Evolutionary conservation across 1,139 yeast genomes (phyloP).

Genomic region (Zygosaccharomyces sapae): DNA sequence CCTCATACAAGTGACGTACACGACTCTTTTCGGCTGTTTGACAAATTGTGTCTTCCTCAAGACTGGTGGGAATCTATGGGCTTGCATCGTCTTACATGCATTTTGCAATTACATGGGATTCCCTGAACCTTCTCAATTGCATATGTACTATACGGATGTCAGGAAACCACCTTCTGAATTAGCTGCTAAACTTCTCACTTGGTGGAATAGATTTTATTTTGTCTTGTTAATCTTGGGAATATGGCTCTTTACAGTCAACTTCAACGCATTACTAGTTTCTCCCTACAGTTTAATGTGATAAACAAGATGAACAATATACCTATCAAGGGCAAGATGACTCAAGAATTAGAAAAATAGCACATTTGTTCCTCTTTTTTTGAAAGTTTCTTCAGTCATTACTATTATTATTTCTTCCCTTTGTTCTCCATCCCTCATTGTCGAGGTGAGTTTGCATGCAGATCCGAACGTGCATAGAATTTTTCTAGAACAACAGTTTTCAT

Average conservation of each 20-base stretch:
- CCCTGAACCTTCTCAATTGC: slow-evolving; percentile 43
- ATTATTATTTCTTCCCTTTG: background rate
- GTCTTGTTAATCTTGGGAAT: slow-evolving; percentile 21
- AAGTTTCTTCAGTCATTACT: background rate
- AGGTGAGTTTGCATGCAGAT: background rate
- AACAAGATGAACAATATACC: background rate
- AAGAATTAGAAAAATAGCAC: no score
- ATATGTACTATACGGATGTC: slow-evolving; percentile 17
- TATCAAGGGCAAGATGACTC: no score
- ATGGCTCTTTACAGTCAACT: slow-evolving; percentile 19
- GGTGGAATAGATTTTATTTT: slow-evolving; percentile 28
- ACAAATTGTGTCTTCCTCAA: slow-evolving; percentile 58
- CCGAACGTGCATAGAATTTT: background rate
- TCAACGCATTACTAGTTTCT: slow-evolving; percentile 6
- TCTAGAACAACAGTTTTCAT: background rate
- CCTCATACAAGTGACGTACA: slow-evolving; percentile 61
- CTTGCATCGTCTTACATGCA: slow-evolving; percentile 60
- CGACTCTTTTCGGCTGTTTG: slow-evolving; percentile 74
- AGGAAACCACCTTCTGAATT: slow-evolving; percentile 9
- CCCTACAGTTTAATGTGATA: slow-evolving; percentile 4
- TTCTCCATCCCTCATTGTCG: background rate
- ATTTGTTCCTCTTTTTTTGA: no score
- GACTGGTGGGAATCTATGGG: slow-evolving; percentile 53
- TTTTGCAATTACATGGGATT: slow-evolving; percentile 79
- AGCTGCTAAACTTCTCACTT: slow-evolving; percentile 11